phyloP scores from a whole-genome alignment of 768 basidiomycete genomes.

The Psilocybe sp. region DNA sequence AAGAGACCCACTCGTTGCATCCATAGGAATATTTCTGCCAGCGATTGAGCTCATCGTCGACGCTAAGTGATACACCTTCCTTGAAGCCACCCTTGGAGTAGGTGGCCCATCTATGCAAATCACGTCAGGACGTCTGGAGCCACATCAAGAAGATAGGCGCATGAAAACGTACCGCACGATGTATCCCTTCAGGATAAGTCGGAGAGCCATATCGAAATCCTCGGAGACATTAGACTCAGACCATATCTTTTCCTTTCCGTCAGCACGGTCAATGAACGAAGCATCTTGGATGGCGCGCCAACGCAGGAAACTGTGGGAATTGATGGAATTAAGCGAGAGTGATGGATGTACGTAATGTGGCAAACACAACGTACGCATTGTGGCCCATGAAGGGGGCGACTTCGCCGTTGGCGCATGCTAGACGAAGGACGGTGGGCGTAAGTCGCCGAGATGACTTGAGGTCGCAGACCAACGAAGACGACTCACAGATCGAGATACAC shows the following conservation, averaged over 20 bases:
- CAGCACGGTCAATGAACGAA: constrained; percentile 62
- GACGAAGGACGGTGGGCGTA: constrained; percentile 10
- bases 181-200: constrained; percentile 61
- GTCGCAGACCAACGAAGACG: constrained; percentile 18
- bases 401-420: constrained; percentile 78
- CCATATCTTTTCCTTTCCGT: constrained; percentile 74
- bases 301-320: constrained; percentile 53
- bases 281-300: constrained; percentile 89
- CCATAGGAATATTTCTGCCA: constrained; percentile 82
- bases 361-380: constrained; percentile 47
- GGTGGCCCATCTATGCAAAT: constrained; percentile 66
- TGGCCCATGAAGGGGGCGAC: constrained; percentile 83
- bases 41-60: constrained; percentile 85
- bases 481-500: constrained; percentile 68
- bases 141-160: not conserved
- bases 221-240: constrained; percentile 75
- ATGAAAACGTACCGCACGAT: constrained; percentile 48
- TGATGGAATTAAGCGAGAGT: no score
- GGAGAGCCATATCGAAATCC: constrained; percentile 79
- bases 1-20: constrained; percentile 53
- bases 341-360: not conserved
- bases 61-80: constrained; percentile 86
- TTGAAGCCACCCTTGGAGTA: constrained; percentile 86
- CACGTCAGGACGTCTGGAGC: not conserved
- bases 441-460: not conserved